A percentile compares a stretch with the other conserved stretches of the same genome.
Conservation (phyloP, 2,329 filamentous ascomycete species). For the Verticillium albo-atrum region DNA sequence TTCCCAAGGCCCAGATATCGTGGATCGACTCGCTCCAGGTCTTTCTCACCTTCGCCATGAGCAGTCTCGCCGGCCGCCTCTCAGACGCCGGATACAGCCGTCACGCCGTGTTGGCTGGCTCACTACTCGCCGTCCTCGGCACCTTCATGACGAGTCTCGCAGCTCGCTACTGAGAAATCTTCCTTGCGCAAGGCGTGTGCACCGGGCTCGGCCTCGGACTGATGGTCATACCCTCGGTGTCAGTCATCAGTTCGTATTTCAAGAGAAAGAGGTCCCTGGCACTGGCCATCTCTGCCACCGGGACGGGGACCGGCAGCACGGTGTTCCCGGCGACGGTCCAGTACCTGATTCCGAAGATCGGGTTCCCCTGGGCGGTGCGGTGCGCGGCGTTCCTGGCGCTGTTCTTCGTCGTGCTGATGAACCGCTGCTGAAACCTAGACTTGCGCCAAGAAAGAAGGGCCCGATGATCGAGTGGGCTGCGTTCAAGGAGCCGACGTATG, state of each 20-base stretch:
- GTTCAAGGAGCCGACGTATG: constrained; percentile 45
- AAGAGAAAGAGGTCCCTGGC: constrained; percentile 50
- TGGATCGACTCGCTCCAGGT: constrained; percentile 47
- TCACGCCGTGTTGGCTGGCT: constrained; percentile 34
- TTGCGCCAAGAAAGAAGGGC: constrained; percentile 43
- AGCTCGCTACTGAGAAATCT: constrained; percentile 46
- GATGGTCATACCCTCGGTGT: constrained; percentile 54
- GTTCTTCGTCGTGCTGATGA: constrained; percentile 30
- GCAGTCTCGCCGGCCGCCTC: constrained; percentile 43
- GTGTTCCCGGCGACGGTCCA: constrained; percentile 55
- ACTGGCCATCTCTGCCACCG: constrained; percentile 56
- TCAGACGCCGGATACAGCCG: constrained; percentile 44
- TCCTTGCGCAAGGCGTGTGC: constrained; percentile 50
- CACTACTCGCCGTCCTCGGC: constrained; percentile 37
- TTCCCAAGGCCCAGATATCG: constrained; percentile 30
- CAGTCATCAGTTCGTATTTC: constrained; percentile 62
- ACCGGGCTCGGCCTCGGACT: constrained; percentile 49
- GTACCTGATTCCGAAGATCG: constrained; percentile 51
- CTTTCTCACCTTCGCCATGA: constrained; percentile 44
- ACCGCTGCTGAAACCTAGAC: constrained; percentile 40
- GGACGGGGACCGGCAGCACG: constrained; percentile 52
- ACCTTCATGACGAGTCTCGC: constrained; percentile 43
- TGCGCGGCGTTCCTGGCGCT: constrained; percentile 57
- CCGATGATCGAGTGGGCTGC: constrained; percentile 45
- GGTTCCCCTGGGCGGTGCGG: constrained; percentile 62